phyloP scores from a whole-genome alignment of 2,329 filamentous ascomycete species.

The Aspergillus sp. region DNA sequence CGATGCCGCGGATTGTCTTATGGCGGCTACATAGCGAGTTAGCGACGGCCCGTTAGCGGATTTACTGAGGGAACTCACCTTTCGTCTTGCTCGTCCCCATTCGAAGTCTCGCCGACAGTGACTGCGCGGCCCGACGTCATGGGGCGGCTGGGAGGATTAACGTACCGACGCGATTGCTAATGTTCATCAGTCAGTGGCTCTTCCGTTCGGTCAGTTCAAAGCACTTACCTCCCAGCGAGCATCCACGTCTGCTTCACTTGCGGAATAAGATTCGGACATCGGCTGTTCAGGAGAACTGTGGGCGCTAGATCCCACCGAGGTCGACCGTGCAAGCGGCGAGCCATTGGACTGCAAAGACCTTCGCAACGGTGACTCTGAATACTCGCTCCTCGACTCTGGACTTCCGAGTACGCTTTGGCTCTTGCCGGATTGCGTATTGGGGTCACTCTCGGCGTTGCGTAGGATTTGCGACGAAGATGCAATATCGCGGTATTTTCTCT shows the following conservation, averaged over 20 bases:
- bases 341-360: constrained; percentile 27
- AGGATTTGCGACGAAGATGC: constrained; percentile 66
- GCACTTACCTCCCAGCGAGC: constrained; percentile 29
- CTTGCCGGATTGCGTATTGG: constrained; percentile 19
- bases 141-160: constrained; percentile 22
- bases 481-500: constrained; percentile 69
- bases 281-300: constrained; percentile 14
- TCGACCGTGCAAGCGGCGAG: constrained; percentile 28
- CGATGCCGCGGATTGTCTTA: constrained; percentile 26
- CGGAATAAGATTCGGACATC: constrained; percentile 24
- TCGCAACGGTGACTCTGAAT: constrained; percentile 26
- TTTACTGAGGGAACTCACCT: constrained; percentile 16
- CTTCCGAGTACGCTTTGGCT: constrained; percentile 23
- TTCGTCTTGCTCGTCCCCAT: constrained; percentile 21
- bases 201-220: background rate
- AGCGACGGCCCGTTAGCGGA: constrained; percentile 1
- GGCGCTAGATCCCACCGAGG: constrained; percentile 25
- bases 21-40: constrained; percentile 16
- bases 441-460: constrained; percentile 29
- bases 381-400: constrained; percentile 30
- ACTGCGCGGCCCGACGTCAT: constrained; percentile 21
- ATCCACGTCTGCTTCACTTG: constrained; percentile 28
- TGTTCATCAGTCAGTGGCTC: constrained; percentile 9
- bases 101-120: constrained; percentile 15
- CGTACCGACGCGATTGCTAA: constrained; percentile 25